A percentile compares a stretch with the other conserved stretches of the same genome.
Evolutionary conservation across 768 basidiomycete genomes (phyloP).

Genomic region (Antrodiella citrinella): DNA sequence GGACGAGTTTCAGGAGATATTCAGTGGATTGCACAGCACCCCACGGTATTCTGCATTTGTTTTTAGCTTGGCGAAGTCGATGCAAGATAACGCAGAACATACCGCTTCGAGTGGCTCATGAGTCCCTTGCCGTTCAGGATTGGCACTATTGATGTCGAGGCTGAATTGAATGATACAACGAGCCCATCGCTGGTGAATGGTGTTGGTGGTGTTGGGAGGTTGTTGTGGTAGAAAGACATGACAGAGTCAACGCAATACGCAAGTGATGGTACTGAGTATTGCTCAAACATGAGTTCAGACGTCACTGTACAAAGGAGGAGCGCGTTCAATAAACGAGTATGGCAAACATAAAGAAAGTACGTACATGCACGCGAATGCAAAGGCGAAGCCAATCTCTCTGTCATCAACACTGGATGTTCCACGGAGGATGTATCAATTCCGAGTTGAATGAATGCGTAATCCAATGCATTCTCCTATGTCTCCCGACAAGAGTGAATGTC

Average conservation of each 20-base stretch:
- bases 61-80: no score
- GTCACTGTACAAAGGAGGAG: constrained; percentile 57
- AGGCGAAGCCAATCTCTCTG: constrained; percentile 83
- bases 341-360: constrained; percentile 24
- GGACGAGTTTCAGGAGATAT: constrained; percentile 86
- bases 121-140: constrained; percentile 77
- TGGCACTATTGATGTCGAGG: constrained; percentile 87
- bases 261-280: constrained; percentile 79
- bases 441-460: constrained; percentile 83
- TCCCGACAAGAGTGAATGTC: constrained; percentile 5
- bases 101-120: constrained; percentile 85
- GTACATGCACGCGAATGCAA: constrained; percentile 79
- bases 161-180: constrained; percentile 85
- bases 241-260: constrained; percentile 84
- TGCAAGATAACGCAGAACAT: constrained; percentile 13
- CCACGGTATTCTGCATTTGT: constrained; percentile 85
- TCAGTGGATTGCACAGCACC: constrained; percentile 87
- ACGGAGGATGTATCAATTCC: constrained; percentile 72
- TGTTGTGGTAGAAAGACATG: constrained; percentile 89
- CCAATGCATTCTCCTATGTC: constrained; percentile 84
- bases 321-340: neutral
- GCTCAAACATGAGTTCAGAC: constrained; percentile 94
- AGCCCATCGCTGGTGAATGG: constrained; percentile 65
- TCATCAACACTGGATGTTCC: constrained; percentile 88
- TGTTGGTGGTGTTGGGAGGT: constrained; percentile 27